phyloP scores from a whole-genome alignment of 1,284 basidiomycete species.

The Marasmius fiardii region DNA sequence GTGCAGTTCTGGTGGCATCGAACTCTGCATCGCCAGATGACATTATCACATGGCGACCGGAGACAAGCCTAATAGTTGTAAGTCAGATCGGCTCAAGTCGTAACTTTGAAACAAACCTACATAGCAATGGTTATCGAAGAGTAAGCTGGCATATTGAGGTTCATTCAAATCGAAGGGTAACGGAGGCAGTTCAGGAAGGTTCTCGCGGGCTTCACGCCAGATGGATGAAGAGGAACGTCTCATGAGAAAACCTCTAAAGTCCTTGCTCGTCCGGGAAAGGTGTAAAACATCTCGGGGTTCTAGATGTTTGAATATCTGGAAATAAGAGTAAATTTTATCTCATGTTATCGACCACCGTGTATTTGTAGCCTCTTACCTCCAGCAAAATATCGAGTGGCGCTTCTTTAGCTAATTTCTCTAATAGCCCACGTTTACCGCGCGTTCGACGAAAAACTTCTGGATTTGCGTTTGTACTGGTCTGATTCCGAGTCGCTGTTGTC shows the following conservation, averaged over 20 bases:
- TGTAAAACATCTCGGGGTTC: neutral
- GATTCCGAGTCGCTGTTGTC: too few species aligned
- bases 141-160: slow-evolving; percentile 4
- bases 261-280: slow-evolving; percentile 5
- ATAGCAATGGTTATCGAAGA: neutral
- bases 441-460: neutral
- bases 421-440: neutral
- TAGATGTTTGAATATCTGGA: neutral
- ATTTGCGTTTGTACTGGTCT: neutral
- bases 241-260: slow-evolving; percentile 2
- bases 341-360: too few species aligned
- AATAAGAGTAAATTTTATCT: too few species aligned
- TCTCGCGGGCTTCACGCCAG: slow-evolving; percentile 3
- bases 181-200: slow-evolving; percentile 1
- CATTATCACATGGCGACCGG: neutral
- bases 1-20: neutral
- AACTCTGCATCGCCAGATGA: neutral
- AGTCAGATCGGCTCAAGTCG: neutral
- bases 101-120: neutral
- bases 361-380: neutral
- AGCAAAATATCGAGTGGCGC: neutral
- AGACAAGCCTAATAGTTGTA: neutral
- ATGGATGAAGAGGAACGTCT: neutral
- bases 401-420: neutral
- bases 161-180: slow-evolving; percentile 4